These are phyloP conservation scores for Colletotrichum eremochloae DNA, from an alignment of 2,329 filamentous ascomycete species.

Conservation along the genomic window DNA sequence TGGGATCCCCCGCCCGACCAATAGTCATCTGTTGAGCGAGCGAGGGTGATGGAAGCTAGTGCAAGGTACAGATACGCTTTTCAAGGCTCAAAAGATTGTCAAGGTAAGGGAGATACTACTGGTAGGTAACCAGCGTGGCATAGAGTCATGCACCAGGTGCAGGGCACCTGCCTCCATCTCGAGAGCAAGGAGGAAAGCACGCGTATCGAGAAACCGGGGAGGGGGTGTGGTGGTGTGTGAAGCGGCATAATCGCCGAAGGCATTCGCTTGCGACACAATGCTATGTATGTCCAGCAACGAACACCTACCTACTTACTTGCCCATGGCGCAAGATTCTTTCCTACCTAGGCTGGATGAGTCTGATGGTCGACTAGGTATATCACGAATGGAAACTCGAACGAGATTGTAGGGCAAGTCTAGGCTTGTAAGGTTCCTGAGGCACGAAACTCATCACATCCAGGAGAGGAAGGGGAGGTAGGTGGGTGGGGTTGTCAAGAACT, in stretches of 20 bases:
- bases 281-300: not conserved
- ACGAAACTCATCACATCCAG: not conserved
- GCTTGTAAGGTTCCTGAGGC: constrained; percentile 5
- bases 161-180: not conserved
- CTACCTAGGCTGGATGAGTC: not conserved
- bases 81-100: not conserved
- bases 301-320: not conserved
- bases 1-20: not conserved
- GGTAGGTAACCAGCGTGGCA: not conserved
- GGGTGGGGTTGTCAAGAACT: constrained; percentile 5
- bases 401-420: constrained; percentile 16
- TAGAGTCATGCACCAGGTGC: not conserved
- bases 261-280: not conserved
- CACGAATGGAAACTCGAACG: constrained; percentile 15
- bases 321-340: not conserved
- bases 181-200: not conserved
- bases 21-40: not conserved
- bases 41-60: constrained; percentile 7
- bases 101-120: not conserved
- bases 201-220: not conserved
- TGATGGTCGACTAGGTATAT: not conserved
- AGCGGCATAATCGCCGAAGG: not conserved
- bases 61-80: not conserved
- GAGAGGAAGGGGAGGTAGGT: not conserved
- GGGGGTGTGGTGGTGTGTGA: not conserved